These are phyloP conservation scores for Cladophialophora exuberans DNA, from an alignment of 2,329 filamentous ascomycete genomes.

Conservation along the genomic window DNA sequence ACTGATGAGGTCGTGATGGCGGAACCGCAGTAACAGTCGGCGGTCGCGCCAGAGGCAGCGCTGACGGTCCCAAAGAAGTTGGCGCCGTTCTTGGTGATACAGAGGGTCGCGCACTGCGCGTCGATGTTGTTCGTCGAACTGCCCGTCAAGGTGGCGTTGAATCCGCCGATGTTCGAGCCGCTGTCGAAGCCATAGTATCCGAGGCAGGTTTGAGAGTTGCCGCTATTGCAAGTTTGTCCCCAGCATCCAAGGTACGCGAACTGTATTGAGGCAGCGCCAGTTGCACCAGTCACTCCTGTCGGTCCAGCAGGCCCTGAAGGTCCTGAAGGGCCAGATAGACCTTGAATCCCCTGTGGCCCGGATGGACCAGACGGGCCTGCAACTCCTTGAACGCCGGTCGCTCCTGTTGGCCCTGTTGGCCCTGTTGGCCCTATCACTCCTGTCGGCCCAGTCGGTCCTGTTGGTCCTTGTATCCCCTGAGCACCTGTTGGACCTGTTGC, in stretches of 20 bases:
- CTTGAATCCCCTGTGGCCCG: slow-evolving; percentile 5
- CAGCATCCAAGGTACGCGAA: slow-evolving; percentile 26
- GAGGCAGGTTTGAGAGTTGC: neutral
- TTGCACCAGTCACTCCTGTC: neutral
- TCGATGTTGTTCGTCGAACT: slow-evolving; percentile 14
- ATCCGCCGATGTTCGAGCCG: slow-evolving; percentile 14
- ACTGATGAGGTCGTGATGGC: slow-evolving; percentile 4
- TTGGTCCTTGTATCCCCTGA: neutral
- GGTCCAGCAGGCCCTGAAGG: neutral
- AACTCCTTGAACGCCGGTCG: neutral
- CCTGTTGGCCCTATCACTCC: neutral
- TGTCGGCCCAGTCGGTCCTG: neutral
- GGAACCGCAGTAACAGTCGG: slow-evolving; percentile 24
- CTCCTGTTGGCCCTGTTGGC: neutral
- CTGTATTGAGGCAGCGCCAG: slow-evolving; percentile 7
- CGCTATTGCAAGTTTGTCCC: slow-evolving; percentile 11
- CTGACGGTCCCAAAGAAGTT: slow-evolving; percentile 26
- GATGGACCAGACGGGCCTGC: slow-evolving; percentile 5
- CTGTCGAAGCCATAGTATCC: slow-evolving; percentile 15
- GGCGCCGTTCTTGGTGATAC: slow-evolving; percentile 10
- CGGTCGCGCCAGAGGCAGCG: neutral
- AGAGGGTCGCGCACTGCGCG: slow-evolving; percentile 21
- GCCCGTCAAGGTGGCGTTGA: slow-evolving; percentile 15
- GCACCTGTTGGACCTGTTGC: neutral
- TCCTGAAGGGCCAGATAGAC: slow-evolving; percentile 10